A percentile compares a stretch with the other conserved stretches of the same genome.
These are phyloP conservation scores for Kwoniella shandongensis DNA, from an alignment of 768 basidiomycete genomes.

Conservation along the genomic window DNA sequence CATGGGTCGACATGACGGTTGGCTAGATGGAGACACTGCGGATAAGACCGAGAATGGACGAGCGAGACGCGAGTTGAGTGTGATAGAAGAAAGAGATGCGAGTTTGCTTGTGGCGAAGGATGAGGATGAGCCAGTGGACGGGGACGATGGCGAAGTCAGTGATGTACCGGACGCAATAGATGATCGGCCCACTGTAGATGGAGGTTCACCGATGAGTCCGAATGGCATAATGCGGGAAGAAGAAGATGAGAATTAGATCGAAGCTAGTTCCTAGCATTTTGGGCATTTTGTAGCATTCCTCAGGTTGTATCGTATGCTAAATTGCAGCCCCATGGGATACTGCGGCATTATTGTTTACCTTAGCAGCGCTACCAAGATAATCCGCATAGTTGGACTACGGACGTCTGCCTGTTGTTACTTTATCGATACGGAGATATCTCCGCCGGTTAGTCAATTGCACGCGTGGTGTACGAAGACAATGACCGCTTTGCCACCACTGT, in stretches of 20 bases:
- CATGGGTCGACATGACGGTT: constrained; percentile 25
- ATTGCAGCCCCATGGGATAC: too few species aligned
- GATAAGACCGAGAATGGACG: constrained; percentile 17
- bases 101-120: constrained; percentile 10
- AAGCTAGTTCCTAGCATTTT: too few species aligned
- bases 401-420: too few species aligned
- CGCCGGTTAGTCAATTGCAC: too few species aligned
- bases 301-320: too few species aligned
- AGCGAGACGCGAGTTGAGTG: constrained; percentile 49
- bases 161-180: constrained; percentile 1
- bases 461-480: too few species aligned
- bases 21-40: constrained; percentile 25
- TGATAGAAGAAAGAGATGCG: constrained; percentile 46
- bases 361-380: too few species aligned
- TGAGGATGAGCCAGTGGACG: constrained; percentile 7
- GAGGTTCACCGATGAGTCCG: not conserved
- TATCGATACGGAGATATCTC: too few species aligned
- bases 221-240: not conserved
- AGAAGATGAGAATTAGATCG: not conserved
- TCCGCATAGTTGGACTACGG: too few species aligned
- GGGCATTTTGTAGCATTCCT: too few species aligned
- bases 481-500: too few species aligned
- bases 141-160: constrained; percentile 1
- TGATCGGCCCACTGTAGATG: constrained; percentile 10
- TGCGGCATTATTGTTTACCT: too few species aligned